Conservation (phyloP, 805 yeast species). For the Ogataea allantospora region DNA sequence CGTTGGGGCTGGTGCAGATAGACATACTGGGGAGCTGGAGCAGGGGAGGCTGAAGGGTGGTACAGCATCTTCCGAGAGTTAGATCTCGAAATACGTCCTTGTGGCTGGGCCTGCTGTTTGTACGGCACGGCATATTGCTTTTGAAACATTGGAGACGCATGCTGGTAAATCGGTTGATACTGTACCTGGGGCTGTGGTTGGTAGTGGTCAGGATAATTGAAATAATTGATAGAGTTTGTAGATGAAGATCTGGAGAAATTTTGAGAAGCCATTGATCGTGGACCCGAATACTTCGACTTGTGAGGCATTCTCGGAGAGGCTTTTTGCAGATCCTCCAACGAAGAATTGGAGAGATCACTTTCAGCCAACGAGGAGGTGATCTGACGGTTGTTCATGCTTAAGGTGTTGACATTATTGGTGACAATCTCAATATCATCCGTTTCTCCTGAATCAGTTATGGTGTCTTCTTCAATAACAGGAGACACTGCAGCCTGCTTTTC, state of each 20-base stretch:
- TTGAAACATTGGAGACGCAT: conserved; percentile 7
- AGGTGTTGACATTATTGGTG: conserved; percentile 7
- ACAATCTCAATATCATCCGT: conserved; percentile 13
- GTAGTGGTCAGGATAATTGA: conserved; percentile 10
- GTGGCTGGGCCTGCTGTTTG: conserved; percentile 8
- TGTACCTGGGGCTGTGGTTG: conserved; percentile 7
- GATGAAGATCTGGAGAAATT: conserved; percentile 20
- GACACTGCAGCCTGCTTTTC: conserved; percentile 3
- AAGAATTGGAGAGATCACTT: conserved; percentile 9
- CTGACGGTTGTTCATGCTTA: conserved; percentile 1
- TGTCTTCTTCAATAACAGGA: conserved; percentile 4
- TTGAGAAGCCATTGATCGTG: conserved; percentile 2
- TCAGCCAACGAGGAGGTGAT: conserved; percentile 4
- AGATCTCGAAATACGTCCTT: conserved; percentile 8
- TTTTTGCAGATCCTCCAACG: conserved; percentile 10
- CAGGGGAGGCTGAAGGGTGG: conserved; percentile 3
- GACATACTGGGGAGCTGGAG: conserved; percentile 11
- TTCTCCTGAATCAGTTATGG: conserved; percentile 1
- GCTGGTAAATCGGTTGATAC: conserved; percentile 12
- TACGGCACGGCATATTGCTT: conserved; percentile 6
- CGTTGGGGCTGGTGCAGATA: conserved; percentile 10
- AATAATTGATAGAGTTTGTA: conserved; percentile 15
- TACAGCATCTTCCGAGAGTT: conserved; percentile 10
- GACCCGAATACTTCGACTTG: conserved; percentile 1
- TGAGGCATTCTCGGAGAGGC: conserved; percentile 1